Base-by-base conservation (phyloP, 371 early-diverging fungal genomes). In the Mucor plumbeus region DNA sequence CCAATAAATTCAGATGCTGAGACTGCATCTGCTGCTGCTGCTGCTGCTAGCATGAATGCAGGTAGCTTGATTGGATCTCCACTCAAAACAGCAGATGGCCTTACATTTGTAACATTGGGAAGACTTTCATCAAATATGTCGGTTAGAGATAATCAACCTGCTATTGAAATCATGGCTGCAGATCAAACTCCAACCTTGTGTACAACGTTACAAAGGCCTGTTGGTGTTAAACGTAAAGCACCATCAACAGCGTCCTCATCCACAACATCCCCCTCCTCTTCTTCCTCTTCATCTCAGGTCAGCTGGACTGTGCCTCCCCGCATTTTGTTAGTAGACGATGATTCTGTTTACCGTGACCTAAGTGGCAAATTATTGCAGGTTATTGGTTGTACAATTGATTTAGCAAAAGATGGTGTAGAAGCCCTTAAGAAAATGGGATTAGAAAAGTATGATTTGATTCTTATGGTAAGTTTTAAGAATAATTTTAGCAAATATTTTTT, bases 241-340 rank as follows among this genome's bases (percentile, higher is more conserved):
- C 13, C 70, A 38, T 50, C 69, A n/a, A 53, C 67, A 11, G 35
- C 68, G n/a, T 57, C 68, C 17, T 35, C 75, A 17, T 43, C 70
- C 4, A 3, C n/a, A n/a, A n/a, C n/a, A n/a, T n/a, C n/a, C n/a
- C n/a, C n/a, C n/a, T n/a, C 36, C 17, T 13, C 57, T n/a, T 62
- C 60, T 7, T 11, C 50, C 50, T 63, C 71, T 13, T 63, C 67
- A 33, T 64, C 72, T 19, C 67, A 63, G 64, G 67, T 59, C 36
- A 79, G 76, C 57, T 90, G 91, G 91, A 79, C 85, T 11, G 86
- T 85, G 41, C 87, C 91, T 31, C 91, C 91, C 14, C 85, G 85
- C 58, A 89, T 93, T 9, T 72, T 93, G 15, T 72, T 93, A 11
- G 94, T 93, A 4, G 94, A 93, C 57, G 94, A 93, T 65, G 91